Conservation (phyloP, 2,329 filamentous ascomycete genomes). For the Colletotrichum sp. region DNA sequence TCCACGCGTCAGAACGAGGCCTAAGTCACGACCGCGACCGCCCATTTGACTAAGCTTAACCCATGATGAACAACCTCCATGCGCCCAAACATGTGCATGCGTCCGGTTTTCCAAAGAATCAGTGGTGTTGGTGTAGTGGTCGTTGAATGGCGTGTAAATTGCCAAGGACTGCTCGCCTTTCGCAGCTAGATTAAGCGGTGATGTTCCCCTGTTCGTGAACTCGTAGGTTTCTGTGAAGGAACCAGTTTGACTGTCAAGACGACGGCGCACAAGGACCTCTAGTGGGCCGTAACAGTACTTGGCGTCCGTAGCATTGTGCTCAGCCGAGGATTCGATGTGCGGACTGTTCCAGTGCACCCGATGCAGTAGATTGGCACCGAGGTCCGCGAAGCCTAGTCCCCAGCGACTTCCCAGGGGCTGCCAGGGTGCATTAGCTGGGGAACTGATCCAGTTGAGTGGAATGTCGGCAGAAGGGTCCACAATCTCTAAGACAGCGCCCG, state of each 20-base stretch:
- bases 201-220: conserved; percentile 3
- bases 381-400: conserved; percentile 14
- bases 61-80: conserved; percentile 13
- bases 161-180: conserved; percentile 1
- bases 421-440: conserved; percentile 16
- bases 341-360: conserved; percentile 13
- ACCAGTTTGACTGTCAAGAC: background rate
- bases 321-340: background rate
- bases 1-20: conserved; percentile 9
- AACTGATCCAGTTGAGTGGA: conserved; percentile 18
- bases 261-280: conserved; percentile 2
- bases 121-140: conserved; percentile 18
- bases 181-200: background rate
- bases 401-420: conserved; percentile 18
- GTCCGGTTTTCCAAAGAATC: background rate
- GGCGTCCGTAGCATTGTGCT: background rate
- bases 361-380: background rate
- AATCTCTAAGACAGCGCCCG: conserved; percentile 7
- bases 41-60: conserved; percentile 21
- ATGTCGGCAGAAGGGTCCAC: background rate
- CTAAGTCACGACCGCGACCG: conserved; percentile 7
- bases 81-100: conserved; percentile 16
- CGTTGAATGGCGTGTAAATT: conserved; percentile 20
- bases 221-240: conserved; percentile 12
- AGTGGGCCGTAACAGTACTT: background rate